phyloP scores from a whole-genome alignment of 2,329 filamentous ascomycete species.

The Cercospora zeae-maydis region DNA sequence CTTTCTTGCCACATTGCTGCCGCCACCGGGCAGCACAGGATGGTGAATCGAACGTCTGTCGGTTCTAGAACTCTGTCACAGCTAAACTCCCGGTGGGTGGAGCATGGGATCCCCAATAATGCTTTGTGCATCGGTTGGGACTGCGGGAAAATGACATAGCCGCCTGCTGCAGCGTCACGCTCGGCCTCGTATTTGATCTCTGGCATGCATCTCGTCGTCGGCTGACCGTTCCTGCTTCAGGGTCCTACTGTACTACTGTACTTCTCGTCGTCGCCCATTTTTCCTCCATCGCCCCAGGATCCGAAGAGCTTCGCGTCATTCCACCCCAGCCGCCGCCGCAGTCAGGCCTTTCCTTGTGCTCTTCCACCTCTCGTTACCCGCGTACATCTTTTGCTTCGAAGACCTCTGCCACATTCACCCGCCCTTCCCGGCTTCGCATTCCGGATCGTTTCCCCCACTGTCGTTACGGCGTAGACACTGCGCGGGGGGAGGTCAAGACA shows the following conservation, averaged over 20 bases:
- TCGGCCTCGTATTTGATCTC: not conserved
- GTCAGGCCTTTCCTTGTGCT: constrained; percentile 40
- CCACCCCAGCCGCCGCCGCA: not conserved
- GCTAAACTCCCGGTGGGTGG: not conserved
- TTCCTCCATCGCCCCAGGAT: not conserved
- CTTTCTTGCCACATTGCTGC: not conserved
- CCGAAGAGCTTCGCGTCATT: not conserved
- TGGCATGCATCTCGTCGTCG: not conserved
- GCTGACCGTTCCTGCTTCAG: constrained; percentile 1
- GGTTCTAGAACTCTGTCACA: not conserved
- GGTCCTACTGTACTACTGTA: not conserved
- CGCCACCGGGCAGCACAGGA: not conserved
- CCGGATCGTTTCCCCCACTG: not conserved
- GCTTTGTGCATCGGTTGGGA: constrained; percentile 6
- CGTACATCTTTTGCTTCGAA: constrained; percentile 43
- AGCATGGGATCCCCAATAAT: not conserved
- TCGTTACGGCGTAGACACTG: constrained; percentile 3
- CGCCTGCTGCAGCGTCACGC: not conserved
- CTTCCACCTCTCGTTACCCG: constrained; percentile 48
- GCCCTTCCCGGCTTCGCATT: not conserved
- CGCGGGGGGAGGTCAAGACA: not conserved
- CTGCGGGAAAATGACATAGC: not conserved
- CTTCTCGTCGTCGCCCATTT: not conserved
- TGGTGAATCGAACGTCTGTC: not conserved
- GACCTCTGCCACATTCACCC: not conserved